phyloP scores from a whole-genome alignment of 164 flowering plant species.

The Buxus sempervirens region DNA sequence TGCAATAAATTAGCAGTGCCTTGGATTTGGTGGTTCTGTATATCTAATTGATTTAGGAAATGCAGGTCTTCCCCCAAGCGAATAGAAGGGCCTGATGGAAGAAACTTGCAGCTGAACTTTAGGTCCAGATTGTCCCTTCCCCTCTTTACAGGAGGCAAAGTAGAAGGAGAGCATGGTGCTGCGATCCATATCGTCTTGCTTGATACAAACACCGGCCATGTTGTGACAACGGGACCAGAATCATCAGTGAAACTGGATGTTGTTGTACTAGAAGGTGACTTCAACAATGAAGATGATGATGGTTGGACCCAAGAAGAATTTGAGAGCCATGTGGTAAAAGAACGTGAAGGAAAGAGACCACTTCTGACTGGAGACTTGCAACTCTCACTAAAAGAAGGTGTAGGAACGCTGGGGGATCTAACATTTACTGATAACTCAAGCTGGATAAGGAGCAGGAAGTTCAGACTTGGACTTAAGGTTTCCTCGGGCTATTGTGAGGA shows the following conservation, averaged over 20 bases:
- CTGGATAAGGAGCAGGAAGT: constrained; percentile 95
- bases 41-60: neutral
- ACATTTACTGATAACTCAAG: constrained; percentile 97
- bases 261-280: constrained; percentile 97
- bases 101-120: constrained; percentile 80
- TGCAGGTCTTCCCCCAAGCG: constrained; percentile 79
- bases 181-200: constrained; percentile 75
- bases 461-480: constrained; percentile 87
- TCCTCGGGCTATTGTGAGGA: constrained; percentile 71
- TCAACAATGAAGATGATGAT: constrained; percentile 81
- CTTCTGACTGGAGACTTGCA: constrained; percentile 86
- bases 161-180: constrained; percentile 95
- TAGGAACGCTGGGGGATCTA: constrained; percentile 88
- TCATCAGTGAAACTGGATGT: constrained; percentile 72
- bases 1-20: too few species aligned
- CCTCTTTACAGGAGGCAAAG: constrained; percentile 91
- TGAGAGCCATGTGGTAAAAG: constrained; percentile 87
- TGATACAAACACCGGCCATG: constrained; percentile 62
- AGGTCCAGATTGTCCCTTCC: constrained; percentile 75
- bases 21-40: neutral
- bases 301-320: constrained; percentile 83
- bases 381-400: constrained; percentile 81
- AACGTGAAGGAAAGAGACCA: constrained; percentile 96
- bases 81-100: constrained; percentile 81
- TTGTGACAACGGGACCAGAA: constrained; percentile 79